These are phyloP conservation scores for Dipteronia dyeriana DNA, from an alignment of 345 rosid genomes.

Conservation along the genomic window DNA sequence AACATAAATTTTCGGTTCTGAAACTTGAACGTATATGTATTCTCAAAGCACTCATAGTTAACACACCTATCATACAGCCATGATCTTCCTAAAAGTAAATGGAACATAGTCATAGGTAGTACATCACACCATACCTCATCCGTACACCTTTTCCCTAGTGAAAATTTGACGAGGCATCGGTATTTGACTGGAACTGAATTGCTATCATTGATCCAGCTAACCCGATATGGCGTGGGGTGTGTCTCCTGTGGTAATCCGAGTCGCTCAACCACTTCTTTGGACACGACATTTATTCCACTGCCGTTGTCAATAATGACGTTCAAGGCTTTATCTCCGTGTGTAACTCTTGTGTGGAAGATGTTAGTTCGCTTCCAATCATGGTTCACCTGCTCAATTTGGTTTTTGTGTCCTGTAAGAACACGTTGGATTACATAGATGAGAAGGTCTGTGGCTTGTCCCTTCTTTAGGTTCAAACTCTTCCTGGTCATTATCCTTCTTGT, in stretches of 20 bases:
- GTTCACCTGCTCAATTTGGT: no score
- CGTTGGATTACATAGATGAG: no score
- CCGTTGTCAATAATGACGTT: background rate
- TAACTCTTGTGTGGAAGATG: background rate
- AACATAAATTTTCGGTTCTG: background rate
- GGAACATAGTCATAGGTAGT: background rate
- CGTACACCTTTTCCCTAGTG: background rate
- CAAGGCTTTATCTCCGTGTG: background rate
- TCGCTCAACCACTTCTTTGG: background rate
- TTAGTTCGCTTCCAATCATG: background rate
- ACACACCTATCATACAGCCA: background rate
- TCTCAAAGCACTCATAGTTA: background rate
- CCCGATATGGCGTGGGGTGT: background rate
- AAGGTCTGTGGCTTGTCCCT: no score
- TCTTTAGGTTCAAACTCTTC: no score
- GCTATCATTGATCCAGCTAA: background rate
- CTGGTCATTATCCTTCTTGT: no score
- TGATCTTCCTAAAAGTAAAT: background rate
- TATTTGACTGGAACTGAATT: background rate
- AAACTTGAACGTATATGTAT: background rate
- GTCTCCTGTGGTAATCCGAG: background rate
- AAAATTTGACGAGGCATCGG: background rate
- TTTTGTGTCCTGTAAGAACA: no score
- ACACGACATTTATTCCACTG: background rate
- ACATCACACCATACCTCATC: slow-evolving; percentile 11